These are phyloP conservation scores for Serendipita sp. DNA, from an alignment of 768 basidiomycete species.

Conservation along the genomic window DNA sequence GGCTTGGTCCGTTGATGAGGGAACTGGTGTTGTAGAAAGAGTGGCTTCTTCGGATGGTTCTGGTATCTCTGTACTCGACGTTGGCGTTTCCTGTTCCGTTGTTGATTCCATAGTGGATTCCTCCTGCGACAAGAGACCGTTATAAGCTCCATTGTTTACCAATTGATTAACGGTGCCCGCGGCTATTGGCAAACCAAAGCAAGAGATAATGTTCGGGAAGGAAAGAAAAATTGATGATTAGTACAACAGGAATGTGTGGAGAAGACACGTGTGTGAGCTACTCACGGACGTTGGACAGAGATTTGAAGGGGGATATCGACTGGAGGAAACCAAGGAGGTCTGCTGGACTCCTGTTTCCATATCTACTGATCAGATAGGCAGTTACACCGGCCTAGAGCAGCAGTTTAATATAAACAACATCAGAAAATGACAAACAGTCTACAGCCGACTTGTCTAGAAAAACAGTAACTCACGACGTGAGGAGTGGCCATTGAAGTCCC, in stretches of 20 bases:
- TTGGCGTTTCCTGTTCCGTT: neutral
- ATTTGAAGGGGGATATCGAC: neutral
- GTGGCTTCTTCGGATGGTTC: no score
- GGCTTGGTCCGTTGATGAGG: no score
- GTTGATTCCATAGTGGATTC: neutral
- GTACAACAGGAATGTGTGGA: neutral
- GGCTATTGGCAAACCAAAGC: neutral
- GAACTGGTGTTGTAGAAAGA: no score
- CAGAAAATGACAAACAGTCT: neutral
- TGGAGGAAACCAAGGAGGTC: neutral
- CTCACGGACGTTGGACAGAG: neutral
- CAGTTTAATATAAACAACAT: neutral
- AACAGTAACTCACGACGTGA: neutral
- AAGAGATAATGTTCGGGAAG: neutral
- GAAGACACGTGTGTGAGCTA: neutral
- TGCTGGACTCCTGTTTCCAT: neutral
- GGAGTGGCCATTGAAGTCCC: constrained; percentile 1
- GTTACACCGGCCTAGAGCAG: neutral
- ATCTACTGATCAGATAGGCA: neutral
- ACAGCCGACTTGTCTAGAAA: neutral
- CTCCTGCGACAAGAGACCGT: neutral
- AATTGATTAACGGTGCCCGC: neutral
- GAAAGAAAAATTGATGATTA: neutral
- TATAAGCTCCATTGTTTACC: neutral
- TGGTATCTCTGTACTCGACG: no score